Conservation (phyloP, 192 early-diverging fungal species). For the Mortierella claussenii region DNA sequence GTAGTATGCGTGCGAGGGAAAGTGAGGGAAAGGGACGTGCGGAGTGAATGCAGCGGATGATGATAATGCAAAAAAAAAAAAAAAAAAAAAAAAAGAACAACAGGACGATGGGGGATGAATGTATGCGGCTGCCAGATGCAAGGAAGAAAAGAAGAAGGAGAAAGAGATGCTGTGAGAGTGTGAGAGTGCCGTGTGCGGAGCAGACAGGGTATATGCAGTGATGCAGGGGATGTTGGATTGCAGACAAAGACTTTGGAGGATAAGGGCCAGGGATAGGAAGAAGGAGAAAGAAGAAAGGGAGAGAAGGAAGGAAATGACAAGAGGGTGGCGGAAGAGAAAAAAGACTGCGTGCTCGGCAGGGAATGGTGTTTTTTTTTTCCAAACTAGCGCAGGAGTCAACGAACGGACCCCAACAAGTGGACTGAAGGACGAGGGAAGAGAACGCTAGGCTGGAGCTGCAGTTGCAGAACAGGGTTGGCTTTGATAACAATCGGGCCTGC, state of each 20-base stretch:
- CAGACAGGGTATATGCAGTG: not conserved
- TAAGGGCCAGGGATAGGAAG: not conserved
- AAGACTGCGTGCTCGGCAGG: not conserved
- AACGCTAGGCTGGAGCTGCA: not conserved
- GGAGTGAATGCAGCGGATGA: not conserved
- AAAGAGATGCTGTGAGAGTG: not conserved
- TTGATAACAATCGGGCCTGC: too few species aligned
- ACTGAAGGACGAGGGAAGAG: not conserved
- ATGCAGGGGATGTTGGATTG: not conserved
- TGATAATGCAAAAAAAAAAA: not conserved
- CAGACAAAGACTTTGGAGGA: not conserved
- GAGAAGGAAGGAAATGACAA: not conserved
- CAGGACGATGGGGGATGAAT: not conserved
- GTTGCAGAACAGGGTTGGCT: too few species aligned
- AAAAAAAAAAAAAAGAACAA: not conserved
- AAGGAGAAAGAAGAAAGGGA: conserved; percentile 2
- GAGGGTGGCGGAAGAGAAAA: not conserved
- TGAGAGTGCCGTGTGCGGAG: too few species aligned
- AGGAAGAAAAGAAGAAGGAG: not conserved
- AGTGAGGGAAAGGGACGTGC: not conserved
- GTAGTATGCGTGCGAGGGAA: too few species aligned
- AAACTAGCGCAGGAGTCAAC: not conserved
- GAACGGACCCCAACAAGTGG: not conserved
- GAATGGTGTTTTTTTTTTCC: not conserved
- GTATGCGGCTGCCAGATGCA: not conserved